Conservation (phyloP, 441 rosid species). For the Erysimum cheiri region DNA sequence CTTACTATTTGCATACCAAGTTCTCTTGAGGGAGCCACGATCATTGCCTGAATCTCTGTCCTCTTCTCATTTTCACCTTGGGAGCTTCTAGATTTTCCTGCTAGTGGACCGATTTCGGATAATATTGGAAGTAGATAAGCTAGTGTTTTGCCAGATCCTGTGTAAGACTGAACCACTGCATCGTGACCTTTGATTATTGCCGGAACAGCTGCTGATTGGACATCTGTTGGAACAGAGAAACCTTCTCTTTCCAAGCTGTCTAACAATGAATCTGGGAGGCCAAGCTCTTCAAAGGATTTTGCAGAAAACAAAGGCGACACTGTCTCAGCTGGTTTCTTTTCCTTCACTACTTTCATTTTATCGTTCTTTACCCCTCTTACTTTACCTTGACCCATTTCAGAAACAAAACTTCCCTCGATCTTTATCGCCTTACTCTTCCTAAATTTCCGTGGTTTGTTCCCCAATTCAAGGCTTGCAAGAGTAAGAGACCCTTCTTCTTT, state of each 20-base stretch:
- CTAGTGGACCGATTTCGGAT: slow-evolving; percentile 76
- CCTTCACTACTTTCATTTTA: slow-evolving; percentile 46
- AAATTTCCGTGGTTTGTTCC: slow-evolving; percentile 43
- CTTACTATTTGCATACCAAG: slow-evolving; percentile 94
- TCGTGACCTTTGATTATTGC: slow-evolving; percentile 72
- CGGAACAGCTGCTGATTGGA: slow-evolving; percentile 85
- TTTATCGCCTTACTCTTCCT: slow-evolving; percentile 42
- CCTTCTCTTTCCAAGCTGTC: slow-evolving; percentile 79
- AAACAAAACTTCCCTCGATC: slow-evolving; percentile 43
- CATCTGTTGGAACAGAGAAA: slow-evolving; percentile 81
- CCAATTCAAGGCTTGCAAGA: slow-evolving; percentile 64
- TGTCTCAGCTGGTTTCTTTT: slow-evolving; percentile 50
- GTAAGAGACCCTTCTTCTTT: slow-evolving; percentile 57
- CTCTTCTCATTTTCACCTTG: slow-evolving; percentile 51
- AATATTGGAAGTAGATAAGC: slow-evolving; percentile 82
- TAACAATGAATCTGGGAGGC: slow-evolving; percentile 66
- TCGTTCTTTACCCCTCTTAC: slow-evolving; percentile 46
- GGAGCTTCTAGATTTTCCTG: slow-evolving; percentile 47
- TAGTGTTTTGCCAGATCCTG: slow-evolving; percentile 90
- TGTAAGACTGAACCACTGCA: slow-evolving; percentile 90
- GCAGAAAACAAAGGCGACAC: slow-evolving; percentile 71
- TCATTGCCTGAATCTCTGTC: slow-evolving; percentile 76
- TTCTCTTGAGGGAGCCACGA: slow-evolving; percentile 94
- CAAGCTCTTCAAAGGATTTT: slow-evolving; percentile 84
- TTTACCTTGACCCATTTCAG: slow-evolving; percentile 47